Evolutionary conservation across 179 eudicot genomes (phyloP), one percentile per base, ranked within the genome.

Genomic region (Drosera spatulata): DNA sequence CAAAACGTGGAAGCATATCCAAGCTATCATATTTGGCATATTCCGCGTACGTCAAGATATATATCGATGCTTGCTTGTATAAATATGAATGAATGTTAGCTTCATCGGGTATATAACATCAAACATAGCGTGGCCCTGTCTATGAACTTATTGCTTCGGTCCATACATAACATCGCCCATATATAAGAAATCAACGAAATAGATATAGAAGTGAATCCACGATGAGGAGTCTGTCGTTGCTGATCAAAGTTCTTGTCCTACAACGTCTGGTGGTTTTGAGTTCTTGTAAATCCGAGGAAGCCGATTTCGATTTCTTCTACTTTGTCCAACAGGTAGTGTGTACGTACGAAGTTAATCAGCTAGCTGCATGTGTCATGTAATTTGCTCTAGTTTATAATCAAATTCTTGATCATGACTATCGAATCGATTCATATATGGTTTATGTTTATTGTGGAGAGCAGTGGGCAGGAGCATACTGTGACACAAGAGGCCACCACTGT

Each of bases 391-490:
- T 45, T 45, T 45, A 2, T 10, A 6, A 6, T 45, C 10, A 6
- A 6, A 6, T 10, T 10, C 49, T 45, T 45, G 49, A 6, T 6
- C 10, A 10, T 1, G 7, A 6, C 8, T 0, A 45, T 45, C 10
- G 0, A 10, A 45, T 45, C 10, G 0, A 10, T 6, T 45, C 10
- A 6, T n/a, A n/a, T n/a, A n/a, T 45, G 49, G 10, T 6, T 6
- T 45, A 10, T 45, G 7, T 6, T 10, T 10, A 10, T 12, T 2
- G 14, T 4, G 40, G 12, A 47, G 38, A 63, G 59, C 61, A 83
- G 84, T 83, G 89, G 89, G 85, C 89, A 4, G 89, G 83, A 37
- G 71, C 89, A 2, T 80, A 76, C 44, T 83, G 84, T 55, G 77
- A 75, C 41, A 68, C 84, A 2, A 50, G 33, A 22, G 33, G 61